These are phyloP conservation scores for Fusarium incarnatum DNA, from an alignment of 2,329 filamentous ascomycete species.

Conservation along the genomic window DNA sequence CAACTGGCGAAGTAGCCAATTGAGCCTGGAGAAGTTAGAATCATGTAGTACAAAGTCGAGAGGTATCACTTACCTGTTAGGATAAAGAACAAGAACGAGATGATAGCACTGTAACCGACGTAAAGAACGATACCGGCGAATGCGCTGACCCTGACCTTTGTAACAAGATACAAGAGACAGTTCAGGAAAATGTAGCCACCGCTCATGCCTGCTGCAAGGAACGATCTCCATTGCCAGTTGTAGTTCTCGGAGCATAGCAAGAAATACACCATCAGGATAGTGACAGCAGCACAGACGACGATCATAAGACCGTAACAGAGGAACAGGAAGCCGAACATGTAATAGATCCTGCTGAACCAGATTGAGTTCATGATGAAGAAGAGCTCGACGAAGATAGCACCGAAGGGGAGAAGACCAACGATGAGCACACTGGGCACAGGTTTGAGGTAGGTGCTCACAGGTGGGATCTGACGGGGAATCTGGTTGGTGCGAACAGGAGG, in stretches of 20 bases:
- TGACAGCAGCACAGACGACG: conserved; percentile 91
- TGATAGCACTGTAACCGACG: conserved; percentile 88
- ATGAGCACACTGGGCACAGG: conserved; percentile 91
- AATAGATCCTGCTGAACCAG: conserved; percentile 99
- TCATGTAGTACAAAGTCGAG: background rate
- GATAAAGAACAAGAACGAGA: conserved; percentile 93
- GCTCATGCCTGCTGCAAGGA: conserved; percentile 89
- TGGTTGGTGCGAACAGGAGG: conserved; percentile 95
- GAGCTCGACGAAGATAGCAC: conserved; percentile 96
- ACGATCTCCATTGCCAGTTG: conserved; percentile 98
- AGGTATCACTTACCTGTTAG: conserved; percentile 79
- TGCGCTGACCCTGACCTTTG: conserved; percentile 85
- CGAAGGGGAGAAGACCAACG: conserved; percentile 92
- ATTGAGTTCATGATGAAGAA: conserved; percentile 99
- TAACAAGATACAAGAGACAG: conserved; percentile 90
- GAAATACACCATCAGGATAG: conserved; percentile 95
- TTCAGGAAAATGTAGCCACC: conserved; percentile 93
- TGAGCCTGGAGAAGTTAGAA: conserved; percentile 70
- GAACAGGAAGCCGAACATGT: conserved; percentile 99
- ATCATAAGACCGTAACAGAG: conserved; percentile 98
- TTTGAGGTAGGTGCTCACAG: conserved; percentile 82
- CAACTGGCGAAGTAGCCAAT: conserved; percentile 97
- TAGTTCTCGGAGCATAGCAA: conserved; percentile 96
- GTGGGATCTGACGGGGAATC: conserved; percentile 96
- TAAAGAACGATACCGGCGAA: conserved; percentile 91